Conservation (phyloP, 768 basidiomycete genomes). For the Thelephora aurantiotincta region DNA sequence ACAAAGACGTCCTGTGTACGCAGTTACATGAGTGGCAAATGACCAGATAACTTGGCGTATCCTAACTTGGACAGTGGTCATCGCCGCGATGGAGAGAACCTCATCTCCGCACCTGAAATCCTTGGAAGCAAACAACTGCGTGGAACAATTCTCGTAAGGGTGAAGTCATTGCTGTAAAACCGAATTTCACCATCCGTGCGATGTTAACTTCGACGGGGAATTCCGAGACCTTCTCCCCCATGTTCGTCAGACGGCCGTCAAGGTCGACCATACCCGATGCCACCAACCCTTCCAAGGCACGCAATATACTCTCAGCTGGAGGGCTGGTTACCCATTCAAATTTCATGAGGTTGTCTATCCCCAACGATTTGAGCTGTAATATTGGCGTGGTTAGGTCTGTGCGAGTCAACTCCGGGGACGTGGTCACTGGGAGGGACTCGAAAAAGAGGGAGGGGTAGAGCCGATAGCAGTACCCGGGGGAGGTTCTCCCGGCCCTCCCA, state of each 20-base stretch:
- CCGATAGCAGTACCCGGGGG: conserved; percentile 84
- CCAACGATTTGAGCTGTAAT: conserved; percentile 86
- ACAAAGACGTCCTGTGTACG: conserved; percentile 79
- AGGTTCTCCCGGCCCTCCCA: conserved; percentile 89
- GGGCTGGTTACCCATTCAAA: conserved; percentile 93
- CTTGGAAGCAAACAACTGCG: conserved; percentile 74
- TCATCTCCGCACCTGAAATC: conserved; percentile 88
- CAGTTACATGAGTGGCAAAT: not conserved
- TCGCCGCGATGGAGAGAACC: conserved; percentile 89
- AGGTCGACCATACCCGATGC: conserved; percentile 75
- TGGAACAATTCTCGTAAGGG: not conserved
- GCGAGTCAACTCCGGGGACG: conserved; percentile 82
- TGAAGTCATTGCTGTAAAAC: not conserved
- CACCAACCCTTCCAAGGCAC: conserved; percentile 75
- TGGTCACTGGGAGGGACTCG: conserved; percentile 46
- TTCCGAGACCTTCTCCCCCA: conserved; percentile 84
- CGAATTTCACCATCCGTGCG: conserved; percentile 75
- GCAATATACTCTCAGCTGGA: conserved; percentile 70
- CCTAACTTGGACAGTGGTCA: conserved; percentile 79
- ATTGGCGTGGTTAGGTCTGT: conserved; percentile 87
- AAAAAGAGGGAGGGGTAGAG: conserved; percentile 64
- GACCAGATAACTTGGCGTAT: not conserved
- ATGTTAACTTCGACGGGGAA: conserved; percentile 87
- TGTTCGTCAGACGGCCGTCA: conserved; percentile 58
- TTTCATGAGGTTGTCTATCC: conserved; percentile 89